phyloP scores from a whole-genome alignment of 2,329 filamentous ascomycete genomes.

The Neofusicoccum cordaticola region DNA sequence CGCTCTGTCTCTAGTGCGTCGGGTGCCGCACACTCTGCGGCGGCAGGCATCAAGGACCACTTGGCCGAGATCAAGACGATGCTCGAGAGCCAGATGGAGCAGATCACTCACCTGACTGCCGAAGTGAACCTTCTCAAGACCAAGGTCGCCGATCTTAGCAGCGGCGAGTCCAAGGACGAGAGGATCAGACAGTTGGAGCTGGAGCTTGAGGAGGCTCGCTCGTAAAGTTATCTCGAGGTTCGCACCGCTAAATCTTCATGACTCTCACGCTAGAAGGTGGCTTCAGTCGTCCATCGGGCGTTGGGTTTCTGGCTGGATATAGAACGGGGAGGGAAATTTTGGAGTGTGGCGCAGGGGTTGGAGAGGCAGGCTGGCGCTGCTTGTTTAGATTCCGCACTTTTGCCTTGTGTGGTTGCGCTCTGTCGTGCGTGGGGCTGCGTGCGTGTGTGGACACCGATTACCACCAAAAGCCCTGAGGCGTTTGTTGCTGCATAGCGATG shows the following conservation, averaged over 20 bases:
- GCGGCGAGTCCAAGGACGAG: constrained; percentile 39
- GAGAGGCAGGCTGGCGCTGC: not conserved
- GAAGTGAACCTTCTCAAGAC: constrained; percentile 75
- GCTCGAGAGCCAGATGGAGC: constrained; percentile 71
- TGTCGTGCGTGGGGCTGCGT: not conserved
- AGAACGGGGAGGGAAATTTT: not conserved
- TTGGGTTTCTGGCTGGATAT: constrained; percentile 4
- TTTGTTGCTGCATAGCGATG: not conserved
- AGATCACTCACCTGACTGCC: constrained; percentile 65
- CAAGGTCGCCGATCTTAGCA: constrained; percentile 56
- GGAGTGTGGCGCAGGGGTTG: not conserved
- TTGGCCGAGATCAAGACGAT: constrained; percentile 75
- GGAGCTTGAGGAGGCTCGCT: constrained; percentile 36
- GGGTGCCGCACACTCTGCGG: constrained; percentile 42
- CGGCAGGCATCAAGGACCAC: constrained; percentile 60
- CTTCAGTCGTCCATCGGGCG: not conserved
- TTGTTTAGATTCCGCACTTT: not conserved
- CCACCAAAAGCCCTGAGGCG: not conserved
- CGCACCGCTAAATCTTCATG: not conserved
- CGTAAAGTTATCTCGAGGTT: not conserved
- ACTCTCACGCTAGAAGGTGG: not conserved
- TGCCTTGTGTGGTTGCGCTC: not conserved
- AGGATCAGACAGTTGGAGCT: constrained; percentile 40
- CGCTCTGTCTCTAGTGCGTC: constrained; percentile 32
- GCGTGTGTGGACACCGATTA: not conserved